Base-by-base conservation (phyloP, 306 rosid genomes). In the Cotoneaster glaucophyllus region DNA sequence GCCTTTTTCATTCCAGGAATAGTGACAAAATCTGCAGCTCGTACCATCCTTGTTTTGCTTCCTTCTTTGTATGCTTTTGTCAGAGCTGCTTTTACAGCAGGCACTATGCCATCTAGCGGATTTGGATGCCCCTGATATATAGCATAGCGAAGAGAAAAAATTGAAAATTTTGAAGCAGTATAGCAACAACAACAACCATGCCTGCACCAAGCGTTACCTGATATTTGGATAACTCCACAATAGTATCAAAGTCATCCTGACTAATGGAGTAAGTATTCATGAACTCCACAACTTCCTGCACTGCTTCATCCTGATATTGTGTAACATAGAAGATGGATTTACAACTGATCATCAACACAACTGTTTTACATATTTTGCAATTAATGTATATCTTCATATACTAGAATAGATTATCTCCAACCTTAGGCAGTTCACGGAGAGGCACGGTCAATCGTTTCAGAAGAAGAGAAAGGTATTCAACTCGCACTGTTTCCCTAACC, bases 41-140 rank as follows among this genome's bases (percentile, higher is more conserved):
- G 82, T 28, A 92, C 93, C 88, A 82, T 88, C 80, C 90, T 82
- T 70, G 84, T 44, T 75, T 81, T 95, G 84, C 90, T 85, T 74
- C 75, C 90, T 77, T 92, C 98, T 83, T 95, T 95, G 84, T 95
- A 92, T 73, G 96, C 96, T 85, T 86, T 95, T 58, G 99, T 92
- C 71, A 92, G 82, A 69, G 98, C 93, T 75, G 93, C 84, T 74
- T 95, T 92, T 64, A 92, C 90, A 14, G 96, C 87, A 57, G 93
- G 87, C 59, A 64, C 81, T 57, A 92, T 78, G 48, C 97, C 97
- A 37, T 91, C 93, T 72, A 95, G 83, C 0, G 91, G 96, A 90
- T 92, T 91, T 74, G 90, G 88, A 74, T 81, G 89, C 53, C 89
- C 99, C 99, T 95, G 87, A 79, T 58, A 75, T 75, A 84, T 29